Conservation (phyloP, 2,329 filamentous ascomycete genomes). For the Leptographium procerum region DNA sequence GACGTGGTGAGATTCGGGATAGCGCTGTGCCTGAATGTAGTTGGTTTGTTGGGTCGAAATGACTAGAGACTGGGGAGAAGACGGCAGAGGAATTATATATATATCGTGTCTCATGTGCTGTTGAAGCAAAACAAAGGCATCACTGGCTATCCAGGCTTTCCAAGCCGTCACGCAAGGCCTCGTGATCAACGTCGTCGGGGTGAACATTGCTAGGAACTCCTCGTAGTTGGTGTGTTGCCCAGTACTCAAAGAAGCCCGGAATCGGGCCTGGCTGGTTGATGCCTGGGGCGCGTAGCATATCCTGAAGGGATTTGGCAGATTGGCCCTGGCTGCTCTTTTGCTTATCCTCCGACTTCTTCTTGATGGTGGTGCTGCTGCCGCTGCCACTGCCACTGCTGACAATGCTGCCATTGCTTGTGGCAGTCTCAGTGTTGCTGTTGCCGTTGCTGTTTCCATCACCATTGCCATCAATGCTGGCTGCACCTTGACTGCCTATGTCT, state of each 20-base stretch:
- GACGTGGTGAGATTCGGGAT: not conserved
- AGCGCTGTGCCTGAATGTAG: not conserved
- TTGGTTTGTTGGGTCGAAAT: not conserved
- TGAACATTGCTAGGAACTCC: slow-evolving; percentile 44
- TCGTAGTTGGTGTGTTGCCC: slow-evolving; percentile 37
- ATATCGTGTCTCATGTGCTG: too few species aligned
- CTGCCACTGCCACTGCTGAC: slow-evolving; percentile 5
- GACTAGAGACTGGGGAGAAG: not conserved
- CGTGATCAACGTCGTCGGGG: slow-evolving; percentile 45
- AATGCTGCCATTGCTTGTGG: too few species aligned
- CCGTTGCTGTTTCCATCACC: too few species aligned
- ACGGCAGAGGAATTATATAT: too few species aligned
- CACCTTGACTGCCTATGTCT: not conserved
- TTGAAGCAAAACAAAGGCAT: not conserved
- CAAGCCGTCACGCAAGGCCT: slow-evolving; percentile 49
- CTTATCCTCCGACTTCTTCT: not conserved
- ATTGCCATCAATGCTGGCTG: slow-evolving; percentile 9
- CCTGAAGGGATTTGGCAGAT: slow-evolving; percentile 16
- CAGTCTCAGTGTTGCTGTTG: not conserved
- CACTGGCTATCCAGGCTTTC: slow-evolving; percentile 33
- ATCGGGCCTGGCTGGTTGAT: slow-evolving; percentile 72
- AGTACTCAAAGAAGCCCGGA: slow-evolving; percentile 55
- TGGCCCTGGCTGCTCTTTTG: not conserved
- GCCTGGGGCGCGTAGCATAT: slow-evolving; percentile 45
- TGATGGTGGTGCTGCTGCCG: not conserved